phyloP scores from a whole-genome alignment of 2,329 filamentous ascomycete genomes.

The Fusarium sp. region DNA sequence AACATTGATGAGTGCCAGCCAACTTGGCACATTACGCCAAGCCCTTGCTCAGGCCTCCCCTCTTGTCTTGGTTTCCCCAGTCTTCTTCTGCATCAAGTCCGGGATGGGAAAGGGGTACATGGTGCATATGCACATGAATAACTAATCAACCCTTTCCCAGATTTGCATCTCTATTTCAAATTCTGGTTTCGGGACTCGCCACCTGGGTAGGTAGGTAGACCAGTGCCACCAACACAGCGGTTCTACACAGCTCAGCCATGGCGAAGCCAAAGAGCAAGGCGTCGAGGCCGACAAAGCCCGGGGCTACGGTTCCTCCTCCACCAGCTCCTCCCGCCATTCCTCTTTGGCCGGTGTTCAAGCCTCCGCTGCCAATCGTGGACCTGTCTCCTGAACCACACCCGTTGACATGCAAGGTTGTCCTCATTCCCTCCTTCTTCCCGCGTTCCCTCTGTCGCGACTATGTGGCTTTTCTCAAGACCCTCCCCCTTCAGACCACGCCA shows the following conservation, averaged over 20 bases:
- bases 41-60: not conserved
- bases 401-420: conserved; percentile 72
- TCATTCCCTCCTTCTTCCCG: conserved; percentile 81
- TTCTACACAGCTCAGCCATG: conserved; percentile 40
- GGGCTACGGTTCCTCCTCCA: conserved; percentile 35
- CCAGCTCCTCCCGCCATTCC: conserved; percentile 46
- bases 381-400: conserved; percentile 69
- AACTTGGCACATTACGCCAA: not conserved
- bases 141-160: conserved; percentile 1
- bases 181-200: not conserved
- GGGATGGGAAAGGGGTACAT: not conserved
- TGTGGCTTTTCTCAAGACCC: conserved; percentile 74
- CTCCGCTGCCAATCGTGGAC: conserved; percentile 73
- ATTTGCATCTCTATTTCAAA: not conserved
- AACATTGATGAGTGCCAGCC: not conserved
- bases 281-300: conserved; percentile 42
- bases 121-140: not conserved
- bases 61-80: not conserved
- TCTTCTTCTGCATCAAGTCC: not conserved
- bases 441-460: conserved; percentile 80
- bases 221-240: not conserved
- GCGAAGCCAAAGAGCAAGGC: conserved; percentile 52
- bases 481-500: conserved; percentile 83
- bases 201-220: not conserved
- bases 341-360: conserved; percentile 79